Evolutionary conservation across 1,284 basidiomycete species (phyloP), one percentile per base, ranked within the genome.

Genomic region (Ceratobasidium papillatum): DNA sequence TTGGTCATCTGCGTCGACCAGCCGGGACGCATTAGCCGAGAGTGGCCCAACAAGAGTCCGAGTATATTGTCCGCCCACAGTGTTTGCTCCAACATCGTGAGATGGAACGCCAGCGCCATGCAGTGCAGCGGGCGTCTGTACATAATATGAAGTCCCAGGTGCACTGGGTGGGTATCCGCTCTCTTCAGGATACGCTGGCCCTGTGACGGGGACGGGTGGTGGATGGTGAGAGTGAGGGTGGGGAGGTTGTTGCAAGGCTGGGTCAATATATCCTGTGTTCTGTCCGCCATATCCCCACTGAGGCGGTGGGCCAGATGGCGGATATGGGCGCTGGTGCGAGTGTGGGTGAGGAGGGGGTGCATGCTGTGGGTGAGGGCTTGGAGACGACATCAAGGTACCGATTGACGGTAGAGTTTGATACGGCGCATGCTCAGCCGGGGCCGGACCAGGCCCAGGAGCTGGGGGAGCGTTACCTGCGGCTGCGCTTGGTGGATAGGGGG

Each of bases 21-120:
- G 85, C 58, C 91, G 89, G 80, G 91, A 92, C 32, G 94, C 94
- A 79, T 93, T 93, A 17, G 94, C 89, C 30, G 91, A 92, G 22
- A 96, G 85, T 0, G 94, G 93, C 8, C 95, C 95, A 74, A 97
- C 94, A 4, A 97, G 87, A 0, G 95, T 96, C 63, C 94, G 89
- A 4, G 92, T 93, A 81, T 94, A 95, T 3, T 75, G 69, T 27
- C 74, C 69, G 45, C 51, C 61, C 27, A 41, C 47, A 9, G 72
- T 49, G 36, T 51, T 41, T n/a, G 49, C 17, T n/a, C 45, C 49
- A 19, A 49, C 47, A 0, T 74, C 72, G 19, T 74, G 72, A 19
- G 72, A 36, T 36, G 56, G 56, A 22, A 47, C 32, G 3, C 63
- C 74, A 25, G 74, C 74, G 34, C 74, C 54, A 30, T 75, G 74